Conservation (phyloP, 2,329 filamentous ascomycete genomes). For the Beauveria medogensis region DNA sequence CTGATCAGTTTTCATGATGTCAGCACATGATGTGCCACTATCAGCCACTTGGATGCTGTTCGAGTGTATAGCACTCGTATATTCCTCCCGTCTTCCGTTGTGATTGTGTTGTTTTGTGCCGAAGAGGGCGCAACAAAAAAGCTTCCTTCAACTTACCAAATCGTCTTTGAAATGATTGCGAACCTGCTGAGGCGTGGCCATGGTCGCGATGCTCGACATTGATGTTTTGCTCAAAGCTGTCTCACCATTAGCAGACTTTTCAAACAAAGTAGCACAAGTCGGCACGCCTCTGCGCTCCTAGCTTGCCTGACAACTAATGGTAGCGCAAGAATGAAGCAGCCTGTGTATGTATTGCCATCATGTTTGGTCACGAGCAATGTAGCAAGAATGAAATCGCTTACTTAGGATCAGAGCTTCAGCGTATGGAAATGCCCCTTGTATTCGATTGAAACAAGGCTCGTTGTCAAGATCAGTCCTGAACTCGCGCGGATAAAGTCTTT, state of each 20-base stretch:
- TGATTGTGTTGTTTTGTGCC: background rate
- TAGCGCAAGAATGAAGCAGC: background rate
- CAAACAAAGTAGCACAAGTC: background rate
- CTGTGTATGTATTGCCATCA: background rate
- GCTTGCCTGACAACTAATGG: background rate
- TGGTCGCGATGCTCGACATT: conserved; percentile 20
- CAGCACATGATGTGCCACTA: background rate
- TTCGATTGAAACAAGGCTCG: background rate
- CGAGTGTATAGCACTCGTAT: background rate
- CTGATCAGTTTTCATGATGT: background rate
- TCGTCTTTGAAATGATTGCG: conserved; percentile 24
- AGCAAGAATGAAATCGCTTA: background rate
- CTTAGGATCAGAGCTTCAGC: background rate
- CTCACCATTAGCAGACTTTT: background rate
- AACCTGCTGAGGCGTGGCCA: conserved; percentile 23
- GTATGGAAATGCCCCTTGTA: background rate
- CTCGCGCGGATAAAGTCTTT: background rate
- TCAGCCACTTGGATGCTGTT: background rate
- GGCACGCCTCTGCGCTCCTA: background rate
- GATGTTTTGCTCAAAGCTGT: background rate
- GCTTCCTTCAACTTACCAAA: conserved; percentile 20
- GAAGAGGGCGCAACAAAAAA: conserved; percentile 6
- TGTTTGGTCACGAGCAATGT: background rate
- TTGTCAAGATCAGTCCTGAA: background rate
- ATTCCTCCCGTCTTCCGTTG: background rate